These are phyloP conservation scores for Fragaria nilgerrensis DNA, from an alignment of 306 rosid genomes.

Conservation along the genomic window DNA sequence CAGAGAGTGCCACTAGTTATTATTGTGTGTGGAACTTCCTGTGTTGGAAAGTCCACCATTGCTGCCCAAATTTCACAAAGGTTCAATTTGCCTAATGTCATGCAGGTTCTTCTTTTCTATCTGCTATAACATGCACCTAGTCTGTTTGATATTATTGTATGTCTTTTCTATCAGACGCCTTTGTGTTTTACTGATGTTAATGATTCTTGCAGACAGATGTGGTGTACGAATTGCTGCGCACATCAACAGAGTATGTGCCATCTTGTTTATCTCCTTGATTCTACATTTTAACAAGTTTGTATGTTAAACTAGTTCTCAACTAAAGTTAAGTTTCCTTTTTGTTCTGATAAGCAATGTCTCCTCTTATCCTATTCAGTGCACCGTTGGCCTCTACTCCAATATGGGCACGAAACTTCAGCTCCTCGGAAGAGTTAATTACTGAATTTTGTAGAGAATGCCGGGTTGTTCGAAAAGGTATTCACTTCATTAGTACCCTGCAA, in stretches of 20 bases:
- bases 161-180: background rate
- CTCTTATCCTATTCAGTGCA: constrained; percentile 51
- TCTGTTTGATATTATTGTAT: background rate
- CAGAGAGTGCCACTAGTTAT: constrained; percentile 88
- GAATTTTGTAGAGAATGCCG: constrained; percentile 98
- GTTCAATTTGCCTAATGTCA: constrained; percentile 88
- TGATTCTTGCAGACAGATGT: constrained; percentile 75
- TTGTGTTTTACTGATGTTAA: constrained; percentile 29
- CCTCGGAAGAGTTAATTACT: constrained; percentile 82
- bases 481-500: background rate
- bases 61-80: constrained; percentile 95
- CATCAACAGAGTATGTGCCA: constrained; percentile 79
- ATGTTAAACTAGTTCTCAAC: background rate
- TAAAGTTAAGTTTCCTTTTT: background rate
- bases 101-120: constrained; percentile 56
- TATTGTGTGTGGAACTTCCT: constrained; percentile 96
- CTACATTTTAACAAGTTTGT: background rate
- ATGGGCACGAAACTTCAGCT: constrained; percentile 80
- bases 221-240: constrained; percentile 90
- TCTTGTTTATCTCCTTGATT: constrained; percentile 9
- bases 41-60: constrained; percentile 95
- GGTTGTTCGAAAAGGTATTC: constrained; percentile 79
- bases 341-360: constrained; percentile 22
- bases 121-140: constrained; percentile 8
- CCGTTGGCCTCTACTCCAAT: constrained; percentile 82